phyloP scores from a whole-genome alignment of 306 rosid species.

The Dicorynia guianensis region DNA sequence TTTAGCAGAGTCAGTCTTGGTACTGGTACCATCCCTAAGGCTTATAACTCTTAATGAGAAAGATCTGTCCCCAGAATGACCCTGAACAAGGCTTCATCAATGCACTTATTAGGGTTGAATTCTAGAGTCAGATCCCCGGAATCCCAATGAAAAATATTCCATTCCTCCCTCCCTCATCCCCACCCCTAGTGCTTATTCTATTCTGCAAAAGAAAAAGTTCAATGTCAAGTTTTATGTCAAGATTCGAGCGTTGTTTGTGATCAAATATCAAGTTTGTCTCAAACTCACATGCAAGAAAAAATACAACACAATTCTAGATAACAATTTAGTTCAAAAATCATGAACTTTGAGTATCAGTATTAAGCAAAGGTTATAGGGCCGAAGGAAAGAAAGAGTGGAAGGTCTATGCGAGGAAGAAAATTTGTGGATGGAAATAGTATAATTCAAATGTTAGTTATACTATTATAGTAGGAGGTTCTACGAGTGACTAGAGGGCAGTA shows the following conservation, averaged over 20 bases:
- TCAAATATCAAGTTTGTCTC: background rate
- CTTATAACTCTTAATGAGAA: background rate
- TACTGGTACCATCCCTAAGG: background rate
- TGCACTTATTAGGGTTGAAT: background rate
- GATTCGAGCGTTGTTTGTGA: background rate
- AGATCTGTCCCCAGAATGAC: conserved; percentile 17
- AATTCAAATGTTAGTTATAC: too few species aligned
- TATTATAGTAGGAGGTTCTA: too few species aligned
- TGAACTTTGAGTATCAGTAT: background rate
- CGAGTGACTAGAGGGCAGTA: too few species aligned
- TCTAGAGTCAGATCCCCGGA: background rate
- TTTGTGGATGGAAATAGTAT: too few species aligned
- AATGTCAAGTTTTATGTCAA: background rate
- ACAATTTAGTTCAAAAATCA: background rate
- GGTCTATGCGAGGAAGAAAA: too few species aligned
- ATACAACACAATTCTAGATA: background rate
- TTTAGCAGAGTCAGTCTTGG: background rate
- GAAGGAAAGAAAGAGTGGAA: too few species aligned
- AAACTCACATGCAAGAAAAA: background rate
- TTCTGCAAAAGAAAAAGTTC: background rate
- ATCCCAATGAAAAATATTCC: background rate
- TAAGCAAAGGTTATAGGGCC: background rate
- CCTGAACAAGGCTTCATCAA: background rate
- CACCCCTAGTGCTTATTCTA: too few species aligned
- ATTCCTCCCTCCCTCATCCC: too few species aligned